phyloP scores from a whole-genome alignment of 1,284 basidiomycete genomes.

The Cystobasidium sp. region DNA sequence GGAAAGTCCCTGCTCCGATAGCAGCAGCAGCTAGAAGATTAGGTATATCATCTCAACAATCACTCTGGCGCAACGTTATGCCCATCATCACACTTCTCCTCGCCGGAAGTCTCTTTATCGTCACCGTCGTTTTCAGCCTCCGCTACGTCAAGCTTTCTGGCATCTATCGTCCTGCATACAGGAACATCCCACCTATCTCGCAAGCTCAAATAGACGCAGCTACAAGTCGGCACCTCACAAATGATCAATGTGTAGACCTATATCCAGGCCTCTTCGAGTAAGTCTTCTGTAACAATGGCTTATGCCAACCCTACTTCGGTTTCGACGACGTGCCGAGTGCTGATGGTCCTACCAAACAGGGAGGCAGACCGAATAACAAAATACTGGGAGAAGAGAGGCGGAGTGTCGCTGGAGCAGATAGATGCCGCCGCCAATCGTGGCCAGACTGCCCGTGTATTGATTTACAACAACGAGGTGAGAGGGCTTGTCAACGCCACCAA shows the following conservation, averaged over 20 bases:
- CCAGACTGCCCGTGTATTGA: conserved; percentile 54
- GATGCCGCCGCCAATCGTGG: conserved; percentile 54
- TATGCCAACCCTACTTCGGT: neutral
- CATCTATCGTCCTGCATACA: conserved; percentile 29
- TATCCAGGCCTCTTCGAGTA: conserved; percentile 55
- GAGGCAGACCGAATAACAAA: conserved; percentile 55
- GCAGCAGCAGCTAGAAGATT: conserved; percentile 2
- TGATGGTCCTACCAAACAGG: conserved; percentile 23
- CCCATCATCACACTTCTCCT: conserved; percentile 20
- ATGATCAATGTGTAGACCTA: conserved; percentile 52
- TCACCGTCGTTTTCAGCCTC: neutral
- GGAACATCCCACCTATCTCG: conserved; percentile 24
- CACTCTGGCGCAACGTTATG: conserved; percentile 29
- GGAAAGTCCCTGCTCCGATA: conserved; percentile 5
- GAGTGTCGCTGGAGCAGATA: conserved; percentile 53
- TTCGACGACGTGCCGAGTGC: neutral
- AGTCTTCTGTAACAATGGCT: neutral
- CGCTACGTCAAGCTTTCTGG: conserved; percentile 37
- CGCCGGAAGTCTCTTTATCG: conserved; percentile 28
- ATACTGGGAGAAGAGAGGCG: conserved; percentile 53
- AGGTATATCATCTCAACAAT: conserved; percentile 6
- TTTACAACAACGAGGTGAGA: conserved; percentile 55
- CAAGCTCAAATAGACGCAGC: conserved; percentile 35
- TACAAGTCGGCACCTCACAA: conserved; percentile 48
- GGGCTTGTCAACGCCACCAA: neutral